Evolutionary conservation across 768 basidiomycete genomes (phyloP), one percentile per base, ranked within the genome.

Genomic region (Mycena latifolia): DNA sequence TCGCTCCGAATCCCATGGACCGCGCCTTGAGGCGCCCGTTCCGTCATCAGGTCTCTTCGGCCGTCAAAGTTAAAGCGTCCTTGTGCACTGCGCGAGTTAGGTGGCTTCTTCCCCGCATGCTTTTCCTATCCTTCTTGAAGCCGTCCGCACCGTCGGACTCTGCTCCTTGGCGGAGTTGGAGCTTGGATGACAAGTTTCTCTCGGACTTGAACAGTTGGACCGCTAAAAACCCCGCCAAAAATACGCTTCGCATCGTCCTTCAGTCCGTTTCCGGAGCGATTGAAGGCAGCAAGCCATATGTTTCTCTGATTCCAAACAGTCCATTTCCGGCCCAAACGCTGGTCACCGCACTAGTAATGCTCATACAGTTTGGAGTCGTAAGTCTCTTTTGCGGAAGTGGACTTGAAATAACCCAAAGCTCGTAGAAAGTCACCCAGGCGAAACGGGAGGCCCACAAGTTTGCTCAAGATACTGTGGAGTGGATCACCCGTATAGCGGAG

Each of bases 401-500:
- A n/a, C n/a, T 33, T 33, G 5, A 11, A 6, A 11, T 51, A 33
- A 29, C 29, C 31, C 11, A 51, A 8, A 29, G 1, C 50, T 2
- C 20, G 29, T 33, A 51, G 50, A 51, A 51, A 18, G 50, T 51
- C 50, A 18, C 50, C 27, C 50, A 29, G 2, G 50, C 50, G 20
- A 51, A 51, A 51, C 50, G 31, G 12, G 50, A 51, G 31, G 50
- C 22, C 50, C 27, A n/a, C 18, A 33, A 29, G 22, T 51, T 51
- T 33, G 50, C 50, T 3, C 28, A 51, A 20, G 50, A 51, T 29
- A 22, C 29, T 2, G 50, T 51, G 29, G 50, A 29, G 28, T 51
- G 50, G 50, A 51, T 51, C 29, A 51, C 50, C 3, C 50, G 31
- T 8, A 51, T 51, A 20, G 50, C 50, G 29, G 50, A 51, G 31